These are phyloP conservation scores for Fusarium gaditjirri DNA, from an alignment of 2,329 filamentous ascomycete genomes.

Conservation along the genomic window DNA sequence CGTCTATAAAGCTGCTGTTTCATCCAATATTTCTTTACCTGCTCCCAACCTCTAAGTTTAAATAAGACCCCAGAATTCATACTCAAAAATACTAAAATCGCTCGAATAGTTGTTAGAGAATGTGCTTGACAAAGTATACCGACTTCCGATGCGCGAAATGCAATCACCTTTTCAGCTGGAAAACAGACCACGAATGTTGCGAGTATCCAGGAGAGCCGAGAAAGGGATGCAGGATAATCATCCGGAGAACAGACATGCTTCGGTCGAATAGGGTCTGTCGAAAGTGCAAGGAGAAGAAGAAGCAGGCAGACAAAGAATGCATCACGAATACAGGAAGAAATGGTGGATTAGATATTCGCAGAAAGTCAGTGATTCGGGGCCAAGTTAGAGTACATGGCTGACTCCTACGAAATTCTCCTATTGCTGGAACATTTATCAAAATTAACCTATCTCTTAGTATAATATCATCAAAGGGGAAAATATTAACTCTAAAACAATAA, in stretches of 20 bases:
- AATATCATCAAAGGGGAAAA: no score
- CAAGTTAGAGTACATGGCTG: accelerated
- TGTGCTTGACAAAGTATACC: neutral
- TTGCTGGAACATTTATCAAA: neutral
- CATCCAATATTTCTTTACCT: neutral
- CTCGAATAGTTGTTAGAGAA: neutral
- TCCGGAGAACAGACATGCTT: neutral
- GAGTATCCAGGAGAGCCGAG: neutral
- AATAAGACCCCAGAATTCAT: accelerated
- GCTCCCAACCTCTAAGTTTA: accelerated
- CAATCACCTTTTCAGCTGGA: neutral
- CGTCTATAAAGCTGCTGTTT: neutral
- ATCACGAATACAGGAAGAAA: no score
- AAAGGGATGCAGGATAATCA: neutral
- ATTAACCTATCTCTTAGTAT: accelerated
- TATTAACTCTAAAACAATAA: accelerated
- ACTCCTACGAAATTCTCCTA: accelerated
- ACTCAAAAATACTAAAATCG: accelerated
- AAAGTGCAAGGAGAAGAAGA: accelerated
- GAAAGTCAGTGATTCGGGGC: accelerated
- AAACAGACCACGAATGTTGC: neutral
- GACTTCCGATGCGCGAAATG: neutral
- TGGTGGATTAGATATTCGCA: accelerated
- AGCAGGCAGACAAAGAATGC: accelerated
- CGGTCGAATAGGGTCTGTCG: accelerated